Percentiles rank a stretch among this genome's conserved stretches.
Evolutionary conservation across 1,139 yeast genomes (phyloP).

Genomic region (Kurtzmaniella quercitrusa): DNA sequence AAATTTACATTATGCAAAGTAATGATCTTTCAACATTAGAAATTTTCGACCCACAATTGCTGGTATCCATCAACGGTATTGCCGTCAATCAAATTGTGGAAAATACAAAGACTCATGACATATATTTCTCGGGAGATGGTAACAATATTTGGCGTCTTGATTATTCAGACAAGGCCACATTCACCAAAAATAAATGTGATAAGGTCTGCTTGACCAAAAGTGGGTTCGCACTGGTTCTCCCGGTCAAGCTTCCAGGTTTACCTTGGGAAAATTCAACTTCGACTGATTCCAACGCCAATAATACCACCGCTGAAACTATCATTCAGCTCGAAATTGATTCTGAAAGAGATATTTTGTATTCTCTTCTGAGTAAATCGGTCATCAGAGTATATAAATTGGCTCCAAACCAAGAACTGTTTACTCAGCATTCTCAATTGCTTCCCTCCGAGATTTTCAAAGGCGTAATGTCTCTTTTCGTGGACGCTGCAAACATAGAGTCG

Average conservation of each 20-base stretch:
- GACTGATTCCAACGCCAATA: slow-evolving; percentile 2
- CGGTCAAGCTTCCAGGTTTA: slow-evolving; percentile 44
- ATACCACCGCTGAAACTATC: slow-evolving; percentile 43
- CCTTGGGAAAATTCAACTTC: slow-evolving; percentile 8
- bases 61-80: slow-evolving; percentile 76
- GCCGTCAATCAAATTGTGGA: slow-evolving; percentile 61
- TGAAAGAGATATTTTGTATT: slow-evolving; percentile 71
- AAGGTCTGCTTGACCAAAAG: slow-evolving; percentile 77
- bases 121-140: slow-evolving; percentile 84
- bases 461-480: slow-evolving; percentile 53
- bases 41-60: slow-evolving; percentile 78
- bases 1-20: slow-evolving; percentile 65
- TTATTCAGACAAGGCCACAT: slow-evolving; percentile 81
- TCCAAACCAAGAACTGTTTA: slow-evolving; percentile 33
- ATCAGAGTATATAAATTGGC: slow-evolving; percentile 70
- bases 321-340: slow-evolving; percentile 70
- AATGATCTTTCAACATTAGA: slow-evolving; percentile 56
- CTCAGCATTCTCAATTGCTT: slow-evolving; percentile 36
- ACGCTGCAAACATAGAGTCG: slow-evolving; percentile 38
- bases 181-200: slow-evolving; percentile 82
- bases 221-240: slow-evolving; percentile 57
- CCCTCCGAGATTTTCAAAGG: slow-evolving; percentile 52
- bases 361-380: slow-evolving; percentile 79
- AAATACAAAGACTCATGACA: slow-evolving; percentile 66
- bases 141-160: slow-evolving; percentile 82